phyloP scores from a whole-genome alignment of 2,329 filamentous ascomycete genomes.

The Nigrospora osmanthi region DNA sequence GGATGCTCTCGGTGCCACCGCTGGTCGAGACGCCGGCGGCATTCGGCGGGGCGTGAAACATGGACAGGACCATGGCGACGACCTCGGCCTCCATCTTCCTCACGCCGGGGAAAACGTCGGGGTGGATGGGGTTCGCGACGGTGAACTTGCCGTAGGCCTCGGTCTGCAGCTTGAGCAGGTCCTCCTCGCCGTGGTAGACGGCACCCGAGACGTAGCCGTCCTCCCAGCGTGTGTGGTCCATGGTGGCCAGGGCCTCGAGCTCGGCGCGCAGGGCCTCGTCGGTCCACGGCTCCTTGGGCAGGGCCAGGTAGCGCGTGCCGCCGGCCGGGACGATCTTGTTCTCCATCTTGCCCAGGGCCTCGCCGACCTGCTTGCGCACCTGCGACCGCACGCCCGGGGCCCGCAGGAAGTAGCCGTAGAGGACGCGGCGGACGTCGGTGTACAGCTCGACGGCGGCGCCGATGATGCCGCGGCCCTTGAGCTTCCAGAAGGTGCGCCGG shows the following conservation, averaged over 20 bases:
- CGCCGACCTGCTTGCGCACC: slow-evolving; percentile 76
- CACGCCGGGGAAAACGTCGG: slow-evolving; percentile 95
- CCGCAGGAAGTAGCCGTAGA: slow-evolving; percentile 80
- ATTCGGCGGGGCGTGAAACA: slow-evolving; percentile 85
- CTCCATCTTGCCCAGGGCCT: slow-evolving; percentile 74
- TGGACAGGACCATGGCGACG: slow-evolving; percentile 83
- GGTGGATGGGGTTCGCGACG: slow-evolving; percentile 93
- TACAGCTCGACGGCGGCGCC: slow-evolving; percentile 74
- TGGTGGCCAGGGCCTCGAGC: slow-evolving; percentile 66
- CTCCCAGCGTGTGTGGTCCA: slow-evolving; percentile 97
- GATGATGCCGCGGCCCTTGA: slow-evolving; percentile 81
- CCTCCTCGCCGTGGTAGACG: slow-evolving; percentile 88
- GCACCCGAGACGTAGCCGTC: slow-evolving; percentile 91
- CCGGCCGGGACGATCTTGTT: slow-evolving; percentile 72
- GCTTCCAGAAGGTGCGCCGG: slow-evolving; percentile 71
- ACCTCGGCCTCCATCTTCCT: slow-evolving; percentile 99
- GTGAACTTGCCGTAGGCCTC: slow-evolving; percentile 93
- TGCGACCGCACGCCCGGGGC: slow-evolving; percentile 79
- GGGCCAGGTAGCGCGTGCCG: slow-evolving; percentile 62
- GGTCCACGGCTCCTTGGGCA: slow-evolving; percentile 80
- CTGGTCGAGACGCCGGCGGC: slow-evolving; percentile 85
- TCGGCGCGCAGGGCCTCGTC: slow-evolving; percentile 73
- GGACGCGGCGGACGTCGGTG: slow-evolving; percentile 58
- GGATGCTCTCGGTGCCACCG: slow-evolving; percentile 91
- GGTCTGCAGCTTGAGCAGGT: slow-evolving; percentile 75